Base-by-base conservation (phyloP, 257 asterid species). In the Ehretia macrophylla region DNA sequence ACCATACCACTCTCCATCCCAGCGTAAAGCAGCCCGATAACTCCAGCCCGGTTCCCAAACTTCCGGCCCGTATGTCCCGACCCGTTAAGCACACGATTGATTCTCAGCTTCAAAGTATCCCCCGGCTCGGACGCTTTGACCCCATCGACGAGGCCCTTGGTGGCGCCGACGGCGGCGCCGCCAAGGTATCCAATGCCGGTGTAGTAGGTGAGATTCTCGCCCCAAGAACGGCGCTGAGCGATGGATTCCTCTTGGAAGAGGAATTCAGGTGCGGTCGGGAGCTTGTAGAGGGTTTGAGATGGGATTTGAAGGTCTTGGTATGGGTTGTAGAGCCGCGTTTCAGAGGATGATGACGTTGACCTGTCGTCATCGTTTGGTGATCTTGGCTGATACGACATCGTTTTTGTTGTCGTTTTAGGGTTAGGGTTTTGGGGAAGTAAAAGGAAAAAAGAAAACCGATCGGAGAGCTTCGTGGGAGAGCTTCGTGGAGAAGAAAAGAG, bases 191-290 rank as follows among this genome's bases (percentile, higher is more conserved):
- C 96, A 44, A 88, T 70, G 0, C 99, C 97, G 32, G 99, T 92
- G 66, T 84, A 88, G 44, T 86, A 92, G 58, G 99, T 86, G 17
- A 92, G 64, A 62, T 92, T 92, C 72, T 92, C 97, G 0, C 99
- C 94, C 97, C 97, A 89, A 1, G 97, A 83, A 19, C 99, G 85
- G 68, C 97, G 97, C 75, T 85, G 94, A 13, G 75, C 83, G 47
- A 46, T 0, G 58, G 97, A 64, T 49, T 93, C 97, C 47, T 93
- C 99, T 58, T 72, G 81, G 74, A 93, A 93, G 10, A 93, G 95
- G 68, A 64, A 93, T 56, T 93, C 99, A 6, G 96, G 97, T 8
- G 95, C 58, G 22, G 94, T 68, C 17, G 98, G 97, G 32, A 89
- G 84, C 63, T 82, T 72, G 87, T 86, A 93, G 0, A 82, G 51